A percentile compares a stretch with the other conserved stretches of the same genome.
phyloP scores from a whole-genome alignment of 768 basidiomycete genomes.

The Russula lepida region DNA sequence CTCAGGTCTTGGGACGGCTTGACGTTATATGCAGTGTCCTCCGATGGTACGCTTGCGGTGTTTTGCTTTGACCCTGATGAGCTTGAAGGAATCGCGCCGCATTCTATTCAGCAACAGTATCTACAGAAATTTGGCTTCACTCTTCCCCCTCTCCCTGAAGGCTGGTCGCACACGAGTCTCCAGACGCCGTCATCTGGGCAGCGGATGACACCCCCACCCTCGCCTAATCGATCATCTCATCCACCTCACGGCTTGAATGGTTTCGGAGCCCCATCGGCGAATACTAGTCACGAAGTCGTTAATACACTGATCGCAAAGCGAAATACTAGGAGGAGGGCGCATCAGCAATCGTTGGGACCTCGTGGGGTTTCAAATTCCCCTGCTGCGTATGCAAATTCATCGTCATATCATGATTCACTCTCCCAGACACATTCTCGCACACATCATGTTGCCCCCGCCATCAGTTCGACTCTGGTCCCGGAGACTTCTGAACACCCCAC shows the following conservation, averaged over 20 bases:
- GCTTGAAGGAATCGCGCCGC: slow-evolving; percentile 71
- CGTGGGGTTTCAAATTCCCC: slow-evolving; percentile 21
- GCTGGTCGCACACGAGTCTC: slow-evolving; percentile 48
- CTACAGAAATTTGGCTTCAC: slow-evolving; percentile 73
- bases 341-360: slow-evolving; percentile 34
- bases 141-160: slow-evolving; percentile 57
- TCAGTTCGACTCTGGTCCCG: not conserved
- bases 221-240: slow-evolving; percentile 32
- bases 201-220: slow-evolving; percentile 42
- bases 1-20: slow-evolving; percentile 86
- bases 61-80: slow-evolving; percentile 78
- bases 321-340: slow-evolving; percentile 43
- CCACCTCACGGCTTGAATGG: slow-evolving; percentile 33
- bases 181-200: slow-evolving; percentile 18
- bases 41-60: slow-evolving; percentile 88
- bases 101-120: slow-evolving; percentile 67
- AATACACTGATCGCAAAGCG: slow-evolving; percentile 63
- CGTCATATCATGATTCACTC: not conserved
- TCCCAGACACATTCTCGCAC: not conserved
- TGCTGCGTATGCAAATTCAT: not conserved
- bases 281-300: slow-evolving; percentile 44
- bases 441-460: not conserved
- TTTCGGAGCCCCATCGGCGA: slow-evolving; percentile 31
- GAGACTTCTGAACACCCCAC: not conserved
- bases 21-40: slow-evolving; percentile 89